These are phyloP conservation scores for Vicia sativa DNA, from an alignment of 306 rosid genomes.

Conservation along the genomic window DNA sequence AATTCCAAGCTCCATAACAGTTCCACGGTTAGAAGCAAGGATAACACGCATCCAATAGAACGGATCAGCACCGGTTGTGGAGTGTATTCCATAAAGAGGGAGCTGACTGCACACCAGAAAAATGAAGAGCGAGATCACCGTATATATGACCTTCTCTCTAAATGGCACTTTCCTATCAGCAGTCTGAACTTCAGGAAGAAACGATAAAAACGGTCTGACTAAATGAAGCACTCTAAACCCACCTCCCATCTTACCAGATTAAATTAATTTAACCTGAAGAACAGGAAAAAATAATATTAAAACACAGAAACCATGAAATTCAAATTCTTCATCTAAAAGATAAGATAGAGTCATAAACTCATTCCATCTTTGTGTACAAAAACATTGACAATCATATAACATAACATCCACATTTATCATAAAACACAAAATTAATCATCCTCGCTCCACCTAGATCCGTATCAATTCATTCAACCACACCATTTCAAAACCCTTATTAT, in stretches of 20 bases:
- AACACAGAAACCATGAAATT: too few species aligned
- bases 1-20: slow-evolving; percentile 97
- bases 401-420: background rate
- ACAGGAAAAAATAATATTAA: too few species aligned
- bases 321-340: too few species aligned
- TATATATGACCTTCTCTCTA: slow-evolving; percentile 93
- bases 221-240: slow-evolving; percentile 95
- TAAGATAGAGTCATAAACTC: too few species aligned
- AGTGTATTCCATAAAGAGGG: slow-evolving; percentile 93
- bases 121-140: slow-evolving; percentile 83
- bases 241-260: slow-evolving; percentile 76
- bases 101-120: slow-evolving; percentile 95
- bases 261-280: slow-evolving; percentile 47
- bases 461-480: too few species aligned
- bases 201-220: slow-evolving; percentile 87
- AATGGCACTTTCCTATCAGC: slow-evolving; percentile 90
- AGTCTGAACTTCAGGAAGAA: slow-evolving; percentile 90
- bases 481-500: slow-evolving; percentile 24
- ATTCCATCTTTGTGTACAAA: too few species aligned
- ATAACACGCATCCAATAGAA: slow-evolving; percentile 97
- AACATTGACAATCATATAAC: too few species aligned
- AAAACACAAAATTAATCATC: background rate
- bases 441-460: background rate
- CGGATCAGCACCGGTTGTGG: slow-evolving; percentile 96
- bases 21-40: slow-evolving; percentile 92